Conservation (phyloP, 1,139 yeast species). For the Pichia sp. region DNA sequence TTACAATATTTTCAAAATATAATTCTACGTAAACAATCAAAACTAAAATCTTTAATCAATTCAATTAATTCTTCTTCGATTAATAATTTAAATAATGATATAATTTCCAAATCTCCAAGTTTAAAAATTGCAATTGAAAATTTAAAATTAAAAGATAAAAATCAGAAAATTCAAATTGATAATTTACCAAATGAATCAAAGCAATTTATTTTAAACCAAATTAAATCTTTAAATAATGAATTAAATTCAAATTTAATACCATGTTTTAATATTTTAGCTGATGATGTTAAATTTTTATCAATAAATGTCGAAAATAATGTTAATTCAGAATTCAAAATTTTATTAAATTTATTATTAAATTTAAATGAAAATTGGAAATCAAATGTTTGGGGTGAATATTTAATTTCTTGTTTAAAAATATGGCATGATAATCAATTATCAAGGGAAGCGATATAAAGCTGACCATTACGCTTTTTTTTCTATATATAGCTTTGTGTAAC, state of each 20-base stretch:
- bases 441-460: no score
- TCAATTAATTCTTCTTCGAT: constrained; percentile 11
- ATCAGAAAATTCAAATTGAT: not conserved
- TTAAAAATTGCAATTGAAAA: constrained; percentile 15
- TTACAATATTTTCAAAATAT: constrained; percentile 24
- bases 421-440: no score
- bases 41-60: constrained; percentile 22
- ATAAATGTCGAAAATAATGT: constrained; percentile 26
- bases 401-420: constrained; percentile 18
- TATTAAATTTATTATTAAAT: constrained; percentile 13
- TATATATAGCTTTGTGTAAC: no score
- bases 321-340: constrained; percentile 18
- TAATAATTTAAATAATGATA: not conserved
- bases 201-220: constrained; percentile 14
- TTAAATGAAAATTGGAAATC: constrained; percentile 23
- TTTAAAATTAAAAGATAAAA: constrained; percentile 6
- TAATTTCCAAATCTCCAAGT: no score
- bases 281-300: constrained; percentile 27
- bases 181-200: constrained; percentile 17
- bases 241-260: constrained; percentile 25
- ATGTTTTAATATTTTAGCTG: constrained; percentile 23
- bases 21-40: constrained; percentile 25
- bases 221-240: constrained; percentile 21
- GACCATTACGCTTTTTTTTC: no score
- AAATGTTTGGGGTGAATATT: constrained; percentile 22